phyloP scores from a whole-genome alignment of 2,329 filamentous ascomycete species.

The Beauveria scarabaeidicola region DNA sequence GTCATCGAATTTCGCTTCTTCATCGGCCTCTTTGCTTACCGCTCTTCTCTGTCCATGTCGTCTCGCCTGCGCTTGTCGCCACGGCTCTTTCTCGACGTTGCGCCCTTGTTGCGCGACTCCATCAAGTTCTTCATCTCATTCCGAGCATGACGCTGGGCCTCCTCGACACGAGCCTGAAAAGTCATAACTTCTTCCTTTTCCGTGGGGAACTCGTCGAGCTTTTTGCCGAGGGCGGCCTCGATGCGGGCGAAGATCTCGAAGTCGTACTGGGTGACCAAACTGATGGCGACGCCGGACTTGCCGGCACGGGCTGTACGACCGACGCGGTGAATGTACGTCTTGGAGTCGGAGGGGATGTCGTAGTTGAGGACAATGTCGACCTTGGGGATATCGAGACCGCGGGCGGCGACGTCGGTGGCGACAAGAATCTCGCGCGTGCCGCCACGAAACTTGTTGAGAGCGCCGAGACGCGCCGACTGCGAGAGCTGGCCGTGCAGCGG shows the following conservation, averaged over 20 bases:
- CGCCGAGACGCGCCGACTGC: conserved; percentile 77
- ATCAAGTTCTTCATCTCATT: conserved; percentile 73
- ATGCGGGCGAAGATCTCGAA: conserved; percentile 73
- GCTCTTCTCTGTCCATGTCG: conserved; percentile 70
- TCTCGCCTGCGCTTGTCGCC: conserved; percentile 35
- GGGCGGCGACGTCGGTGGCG: conserved; percentile 86
- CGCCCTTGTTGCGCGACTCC: conserved; percentile 43
- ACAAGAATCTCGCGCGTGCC: conserved; percentile 79
- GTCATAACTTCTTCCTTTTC: conserved; percentile 81
- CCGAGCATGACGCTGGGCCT: conserved; percentile 73
- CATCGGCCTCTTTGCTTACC: conserved; percentile 29
- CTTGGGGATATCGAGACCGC: conserved; percentile 87
- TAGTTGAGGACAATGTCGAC: conserved; percentile 84
- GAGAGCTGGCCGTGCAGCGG: conserved; percentile 88
- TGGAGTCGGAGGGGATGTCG: conserved; percentile 74
- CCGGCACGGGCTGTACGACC: conserved; percentile 83
- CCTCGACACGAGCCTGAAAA: conserved; percentile 66
- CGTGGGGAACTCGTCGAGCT: conserved; percentile 59
- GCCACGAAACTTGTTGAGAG: conserved; percentile 81
- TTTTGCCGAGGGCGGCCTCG: conserved; percentile 71
- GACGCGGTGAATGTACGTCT: conserved; percentile 86
- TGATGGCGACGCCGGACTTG: conserved; percentile 73
- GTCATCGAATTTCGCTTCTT: background rate
- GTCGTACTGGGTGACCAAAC: conserved; percentile 80
- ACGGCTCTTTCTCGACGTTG: conserved; percentile 33